Evolutionary conservation across 306 rosid genomes (phyloP), one percentile per base, ranked within the genome.

Genomic region (Glycine tomentella): DNA sequence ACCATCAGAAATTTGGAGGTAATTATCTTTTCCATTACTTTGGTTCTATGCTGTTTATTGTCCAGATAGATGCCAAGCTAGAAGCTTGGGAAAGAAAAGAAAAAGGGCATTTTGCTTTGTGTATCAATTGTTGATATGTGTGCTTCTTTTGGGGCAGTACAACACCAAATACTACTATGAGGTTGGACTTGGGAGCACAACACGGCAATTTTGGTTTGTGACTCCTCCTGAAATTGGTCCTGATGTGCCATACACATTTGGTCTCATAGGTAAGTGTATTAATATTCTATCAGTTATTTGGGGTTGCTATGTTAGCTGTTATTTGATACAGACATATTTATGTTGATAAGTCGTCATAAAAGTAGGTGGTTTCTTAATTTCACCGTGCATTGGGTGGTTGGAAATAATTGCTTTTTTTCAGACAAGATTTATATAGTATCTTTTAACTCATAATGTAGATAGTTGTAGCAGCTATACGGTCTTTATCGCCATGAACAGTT

Each of bases 151-250:
- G 68, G 74, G 57, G 53, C 89, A 94, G 98, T 83, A 81, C 77
- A 71, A 90, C 70, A 89, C 97, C 82, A 92, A 91, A 82, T 94
- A 94, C 73, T 88, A 91, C 85, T 94, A 94, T 57, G 90, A 72
- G 74, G 88, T 94, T 72, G 97, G 98, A 70, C 59, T 91, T 49
- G 90, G 84, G 9, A 84, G 87, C 58, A 84, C 94, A 9, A 77
- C 92, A 3, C 20, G 98, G 65, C 77, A 80, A 33, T 92, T 92
- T 85, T 94, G 92, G 97, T 92, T 92, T 80, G n/a, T 70, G 2
- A 92, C 95, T 76, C 97, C 97, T 42, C 97, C 98, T 17, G 79
- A 83, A 87, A 83, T 89, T 64, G 98, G 98, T 65, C 97, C 93
- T 59, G 97, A 92, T 62, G 98, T 87, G 4, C 97, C 98, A n/a